A percentile compares a stretch with the other conserved stretches of the same genome.
Conservation (phyloP, 2,329 filamentous ascomycete genomes). For the Zymoseptoria brevis region DNA sequence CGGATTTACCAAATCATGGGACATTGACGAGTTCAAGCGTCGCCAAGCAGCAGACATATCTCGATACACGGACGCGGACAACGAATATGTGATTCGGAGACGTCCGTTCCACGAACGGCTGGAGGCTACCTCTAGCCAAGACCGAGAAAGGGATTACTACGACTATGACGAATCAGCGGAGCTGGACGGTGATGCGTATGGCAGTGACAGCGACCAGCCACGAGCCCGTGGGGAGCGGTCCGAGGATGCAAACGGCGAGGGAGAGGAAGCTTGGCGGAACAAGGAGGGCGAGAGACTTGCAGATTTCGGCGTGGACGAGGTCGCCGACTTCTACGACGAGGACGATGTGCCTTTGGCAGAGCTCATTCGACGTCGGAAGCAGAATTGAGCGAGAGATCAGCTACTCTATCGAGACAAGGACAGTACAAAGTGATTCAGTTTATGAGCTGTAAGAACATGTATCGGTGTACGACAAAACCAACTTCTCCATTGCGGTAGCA, state of each 20-base stretch:
- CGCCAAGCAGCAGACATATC: conserved; percentile 47
- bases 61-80: conserved; percentile 28
- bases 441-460: not conserved
- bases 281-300: conserved; percentile 64
- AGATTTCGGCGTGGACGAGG: conserved; percentile 75
- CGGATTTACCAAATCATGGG: conserved; percentile 34
- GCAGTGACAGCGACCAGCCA: conserved; percentile 27
- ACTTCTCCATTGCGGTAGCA: not conserved
- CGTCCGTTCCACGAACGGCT: conserved; percentile 37
- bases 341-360: conserved; percentile 65
- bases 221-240: conserved; percentile 18
- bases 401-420: no score
- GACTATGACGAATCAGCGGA: conserved; percentile 31
- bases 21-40: conserved; percentile 46
- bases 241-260: conserved; percentile 28
- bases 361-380: conserved; percentile 50
- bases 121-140: conserved; percentile 19
- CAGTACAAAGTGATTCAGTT: not conserved
- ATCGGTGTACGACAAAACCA: not conserved
- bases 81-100: conserved; percentile 31
- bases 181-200: conserved; percentile 38
- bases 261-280: conserved; percentile 61
- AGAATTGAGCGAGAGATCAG: not conserved
- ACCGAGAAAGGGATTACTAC: conserved; percentile 11
- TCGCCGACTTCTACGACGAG: conserved; percentile 59